Base-by-base conservation (phyloP, 148 eudicot species). In the Vaccinium myrtillus region DNA sequence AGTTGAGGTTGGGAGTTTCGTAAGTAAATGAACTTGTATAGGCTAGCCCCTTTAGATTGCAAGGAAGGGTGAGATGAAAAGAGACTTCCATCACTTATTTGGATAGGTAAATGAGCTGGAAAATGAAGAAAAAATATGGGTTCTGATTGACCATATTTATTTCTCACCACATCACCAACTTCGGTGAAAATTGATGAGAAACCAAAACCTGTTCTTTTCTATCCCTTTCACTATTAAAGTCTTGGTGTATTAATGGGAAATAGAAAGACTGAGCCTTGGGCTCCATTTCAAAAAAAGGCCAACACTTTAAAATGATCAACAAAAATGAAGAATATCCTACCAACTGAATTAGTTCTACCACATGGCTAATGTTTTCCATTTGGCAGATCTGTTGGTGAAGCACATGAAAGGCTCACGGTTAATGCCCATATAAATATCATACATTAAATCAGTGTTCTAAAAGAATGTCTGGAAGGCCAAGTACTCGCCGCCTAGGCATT, bases 321-420 rank as follows among this genome's bases (percentile, higher is more conserved):
- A 63, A n/a, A 63, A 61, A n/a, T 63, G 69, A 63, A 63, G 69
- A 63, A 63, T 27, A 8, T 63, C n/a, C 27, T 61, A 61, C 21
- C 69, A 2, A 61, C 69, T 2, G 21, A 61, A 61, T 30, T 30
- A 30, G 32, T 30, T 30, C 1, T 30, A 21, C 3, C 43, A 19
- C 77, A 65, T 10, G 51, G 83, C 61, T 80, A 14, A 83, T 74
- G 7, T 4, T 79, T 85, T 48, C 51, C n/a, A 78, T 85, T 58
- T 80, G 56, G 18, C 80, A 88, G 92, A 85, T 90, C 91, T 70
- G 94, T 93, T 85, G 95, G 95, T 81, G 99, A 96, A 92, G 98
- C 97, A 78, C 99, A 96, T 83, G 99, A 94, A 83, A 93, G 95
- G 56, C 94, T 96, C 55, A 94, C 94, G 99, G 99, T 96, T 89